phyloP scores from a whole-genome alignment of 192 early-diverging fungal species.

The Ambispora gerdemannii region DNA sequence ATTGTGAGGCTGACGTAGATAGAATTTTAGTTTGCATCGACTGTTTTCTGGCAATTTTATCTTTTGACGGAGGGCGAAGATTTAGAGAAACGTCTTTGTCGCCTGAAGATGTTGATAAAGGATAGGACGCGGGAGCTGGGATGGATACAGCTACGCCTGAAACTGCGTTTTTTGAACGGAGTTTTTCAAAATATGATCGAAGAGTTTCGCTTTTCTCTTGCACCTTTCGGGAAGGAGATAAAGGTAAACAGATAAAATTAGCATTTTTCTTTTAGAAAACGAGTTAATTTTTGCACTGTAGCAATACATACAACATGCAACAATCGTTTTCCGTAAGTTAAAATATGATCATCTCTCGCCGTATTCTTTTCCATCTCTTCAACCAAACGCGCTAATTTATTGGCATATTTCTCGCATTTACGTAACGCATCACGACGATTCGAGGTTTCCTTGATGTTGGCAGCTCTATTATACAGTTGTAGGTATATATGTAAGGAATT shows the following conservation, averaged over 20 bases:
- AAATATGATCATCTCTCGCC: conserved; percentile 37
- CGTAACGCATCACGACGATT: conserved; percentile 27
- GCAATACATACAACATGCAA: conserved; percentile 35
- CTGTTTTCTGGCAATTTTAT: conserved; percentile 20
- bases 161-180: conserved; percentile 23
- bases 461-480: neutral
- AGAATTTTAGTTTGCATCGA: conserved; percentile 14
- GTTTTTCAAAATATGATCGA: conserved; percentile 24
- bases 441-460: conserved; percentile 17
- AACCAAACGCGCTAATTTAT: conserved; percentile 23
- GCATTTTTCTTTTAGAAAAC: too few species aligned
- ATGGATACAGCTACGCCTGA: neutral
- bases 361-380: conserved; percentile 27
- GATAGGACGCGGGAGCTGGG: neutral
- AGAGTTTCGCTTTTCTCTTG: conserved; percentile 29
- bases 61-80: conserved; percentile 18
- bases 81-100: conserved; percentile 4
- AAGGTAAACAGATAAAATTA: too few species aligned
- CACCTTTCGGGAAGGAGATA: too few species aligned
- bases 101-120: neutral
- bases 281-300: too few species aligned
- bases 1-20: conserved; percentile 24
- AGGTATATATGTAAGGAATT: too few species aligned
- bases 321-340: conserved; percentile 40
- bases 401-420: conserved; percentile 28